Evolutionary conservation across 257 asterid genomes (phyloP).

Genomic region (Salvia miltiorrhiza): DNA sequence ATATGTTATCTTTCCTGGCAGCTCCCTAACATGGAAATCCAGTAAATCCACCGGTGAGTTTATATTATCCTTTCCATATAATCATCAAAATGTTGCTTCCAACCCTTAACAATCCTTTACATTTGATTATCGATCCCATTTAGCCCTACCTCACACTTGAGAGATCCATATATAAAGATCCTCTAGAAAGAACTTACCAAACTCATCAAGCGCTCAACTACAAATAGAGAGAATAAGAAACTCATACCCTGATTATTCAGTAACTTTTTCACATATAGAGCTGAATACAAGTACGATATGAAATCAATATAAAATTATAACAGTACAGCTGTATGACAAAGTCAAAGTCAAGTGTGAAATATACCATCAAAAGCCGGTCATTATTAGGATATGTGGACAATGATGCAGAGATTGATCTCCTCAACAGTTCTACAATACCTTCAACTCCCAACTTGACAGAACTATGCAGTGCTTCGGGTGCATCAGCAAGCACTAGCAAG

Average conservation of each 20-base stretch:
- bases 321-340: not conserved
- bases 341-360: constrained; percentile 26
- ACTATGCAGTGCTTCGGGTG: constrained; percentile 91
- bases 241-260: not conserved
- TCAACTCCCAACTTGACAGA: constrained; percentile 94
- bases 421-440: constrained; percentile 80
- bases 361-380: constrained; percentile 85
- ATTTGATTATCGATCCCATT: not conserved
- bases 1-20: too few species aligned
- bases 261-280: not conserved
- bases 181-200: not conserved
- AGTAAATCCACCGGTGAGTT: not conserved
- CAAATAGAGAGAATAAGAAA: not conserved
- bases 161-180: constrained; percentile 1
- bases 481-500: constrained; percentile 94
- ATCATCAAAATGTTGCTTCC: not conserved
- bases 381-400: constrained; percentile 82
- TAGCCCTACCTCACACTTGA: not conserved
- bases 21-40: not conserved
- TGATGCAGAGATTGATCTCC: constrained; percentile 79
- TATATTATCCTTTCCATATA: not conserved
- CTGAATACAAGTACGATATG: constrained; percentile 4
- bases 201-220: constrained; percentile 13
- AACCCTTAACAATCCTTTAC: not conserved
- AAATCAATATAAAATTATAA: constrained; percentile 8